Evolutionary conservation across 441 rosid genomes (phyloP), one percentile per base, ranked within the genome.

Genomic region (Rhodomyrtus psidioides): DNA sequence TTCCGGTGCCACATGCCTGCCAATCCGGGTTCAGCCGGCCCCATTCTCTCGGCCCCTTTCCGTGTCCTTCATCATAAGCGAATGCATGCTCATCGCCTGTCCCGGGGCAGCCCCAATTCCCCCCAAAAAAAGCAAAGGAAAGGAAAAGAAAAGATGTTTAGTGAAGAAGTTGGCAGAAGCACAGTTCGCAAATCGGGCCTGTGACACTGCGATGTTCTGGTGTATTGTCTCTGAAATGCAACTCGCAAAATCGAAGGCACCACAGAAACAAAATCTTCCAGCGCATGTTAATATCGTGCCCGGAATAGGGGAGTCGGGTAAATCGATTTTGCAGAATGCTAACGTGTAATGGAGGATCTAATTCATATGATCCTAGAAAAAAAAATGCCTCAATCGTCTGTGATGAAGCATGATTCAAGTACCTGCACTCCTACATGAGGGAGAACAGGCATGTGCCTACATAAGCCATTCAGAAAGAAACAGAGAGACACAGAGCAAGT

Each of bases 1-100:
- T 91, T 83, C 97, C 97, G 3, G 53, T 57, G 23, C 79, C 87
- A 82, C 98, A 95, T 55, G 53, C 79, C 88, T 54, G 39, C 96
- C 97, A 95, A 2, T 85, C 16, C 5, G 93, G 93, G n/a, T 91
- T 84, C 10, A 92, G 15, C 28, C 42, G 44, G 24, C 88, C 90
- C 91, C 90, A 90, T n/a, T 70, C 54, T 26, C 54, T 53, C 24
- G 90, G 91, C 24, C 84, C 84, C 8, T 51, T 82, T 19, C 9
- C 23, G 17, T 15, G 56, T 91, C 59, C 91, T 87, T 90, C 84
- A 7, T 81, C 76, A 51, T 94, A 94, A 15, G 90, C 88, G 79
- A 90, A 95, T 46, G 89, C 26, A 39, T 74, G 65, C 88, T 91
- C 94, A 81, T 93, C 89, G 1, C 59, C 93, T 92, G 85, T n/a